phyloP scores from a whole-genome alignment of 2,329 filamentous ascomycete genomes.

The Juglanconis oblonga region DNA sequence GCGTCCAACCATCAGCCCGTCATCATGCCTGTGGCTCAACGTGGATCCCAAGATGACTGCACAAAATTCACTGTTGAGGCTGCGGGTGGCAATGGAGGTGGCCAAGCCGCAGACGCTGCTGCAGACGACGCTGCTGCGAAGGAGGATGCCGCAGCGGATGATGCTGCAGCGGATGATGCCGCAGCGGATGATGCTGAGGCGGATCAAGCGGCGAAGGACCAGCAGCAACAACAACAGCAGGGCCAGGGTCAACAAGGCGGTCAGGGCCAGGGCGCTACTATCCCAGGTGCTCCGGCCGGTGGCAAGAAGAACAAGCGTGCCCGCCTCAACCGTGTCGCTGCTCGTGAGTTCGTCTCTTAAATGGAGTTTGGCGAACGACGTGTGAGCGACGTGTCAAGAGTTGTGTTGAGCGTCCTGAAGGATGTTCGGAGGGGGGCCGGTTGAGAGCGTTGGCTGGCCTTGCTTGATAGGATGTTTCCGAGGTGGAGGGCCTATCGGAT shows the following conservation, averaged over 20 bases:
- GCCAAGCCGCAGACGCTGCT: no score
- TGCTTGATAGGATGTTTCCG: neutral
- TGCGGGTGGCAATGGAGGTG: conserved; percentile 4
- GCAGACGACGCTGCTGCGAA: no score
- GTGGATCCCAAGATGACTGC: conserved; percentile 39
- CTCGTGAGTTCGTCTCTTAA: conserved; percentile 13
- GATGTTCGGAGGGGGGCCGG: neutral
- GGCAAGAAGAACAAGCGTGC: conserved; percentile 3
- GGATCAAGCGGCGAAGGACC: no score
- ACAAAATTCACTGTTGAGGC: conserved; percentile 33
- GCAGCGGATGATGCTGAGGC: fast-evolving
- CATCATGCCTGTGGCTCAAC: conserved; percentile 36
- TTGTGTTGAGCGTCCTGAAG: neutral
- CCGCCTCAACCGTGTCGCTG: neutral
- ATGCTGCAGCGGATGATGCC: no score
- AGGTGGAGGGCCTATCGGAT: neutral
- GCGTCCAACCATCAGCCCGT: conserved; percentile 36
- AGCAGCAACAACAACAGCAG: conserved; percentile 7
- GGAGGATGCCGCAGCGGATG: no score
- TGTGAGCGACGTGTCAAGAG: neutral
- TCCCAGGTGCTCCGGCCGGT: neutral
- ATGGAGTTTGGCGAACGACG: neutral
- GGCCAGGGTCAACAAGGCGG: conserved; percentile 13
- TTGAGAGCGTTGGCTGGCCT: neutral
- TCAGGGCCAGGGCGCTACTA: neutral